Base-by-base conservation (phyloP, 202 grass and related monocot genomes). In the Cymbopogon flexuosus region DNA sequence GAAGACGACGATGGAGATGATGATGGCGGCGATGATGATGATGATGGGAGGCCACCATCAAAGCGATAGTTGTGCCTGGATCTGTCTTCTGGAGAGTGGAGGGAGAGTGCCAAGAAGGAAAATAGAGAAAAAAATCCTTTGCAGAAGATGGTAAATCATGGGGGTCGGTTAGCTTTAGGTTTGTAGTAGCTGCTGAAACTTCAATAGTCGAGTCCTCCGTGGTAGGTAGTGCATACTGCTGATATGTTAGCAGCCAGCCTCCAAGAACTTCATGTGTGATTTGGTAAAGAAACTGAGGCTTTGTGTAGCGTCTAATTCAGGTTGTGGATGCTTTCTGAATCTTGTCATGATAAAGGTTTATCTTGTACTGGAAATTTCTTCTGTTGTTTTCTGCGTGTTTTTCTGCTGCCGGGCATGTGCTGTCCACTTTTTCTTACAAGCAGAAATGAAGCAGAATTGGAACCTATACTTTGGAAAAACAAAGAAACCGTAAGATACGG, bases 211-310 rank as follows among this genome's bases (percentile, higher is more conserved):
- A 27, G 70, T 22, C 40, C 62, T 30, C 34, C 11, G 61, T 89
- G 37, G 46, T 82, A 82, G 87, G 77, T 78, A 85, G 83, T 72
- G 47, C 79, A 85, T 85, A 85, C 82, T 60, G 60, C 67, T 89
- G 67, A 82, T 68, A 82, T 68, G 65, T 81, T 85, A 57, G 56
- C 45, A 67, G 47, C 13, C 45, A 47, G 45, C 83, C 66, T 85
- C 56, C 0, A 5, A 11, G 22, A 61, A 78, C 47, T 31, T 66
- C 1, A 15, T 51, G 36, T 65, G 23, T 62, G 73, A 52, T 57
- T 56, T 65, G 40, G 16, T 0, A 47, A 46, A 51, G 40, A 49
- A 74, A 16, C 8, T 63, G 79, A 37, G 66, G 51, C 69, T 79
- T 86, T 79, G 24, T 78, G 79, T 86, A 75, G 69, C 43, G 83